A percentile compares a stretch with the other conserved stretches of the same genome.
phyloP scores from a whole-genome alignment of 345 rosid species.

The Eucalyptus sp. region DNA sequence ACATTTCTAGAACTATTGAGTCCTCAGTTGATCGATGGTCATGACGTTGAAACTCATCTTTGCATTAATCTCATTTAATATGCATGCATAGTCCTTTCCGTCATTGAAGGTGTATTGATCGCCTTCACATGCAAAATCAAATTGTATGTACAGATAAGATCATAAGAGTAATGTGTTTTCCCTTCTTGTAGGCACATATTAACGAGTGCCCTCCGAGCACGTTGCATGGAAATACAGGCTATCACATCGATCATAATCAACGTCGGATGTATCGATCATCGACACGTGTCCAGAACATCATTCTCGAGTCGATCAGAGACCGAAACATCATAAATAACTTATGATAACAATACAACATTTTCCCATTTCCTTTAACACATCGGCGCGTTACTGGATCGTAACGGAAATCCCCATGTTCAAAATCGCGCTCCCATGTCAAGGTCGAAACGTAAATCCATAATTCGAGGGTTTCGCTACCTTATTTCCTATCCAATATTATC shows the following conservation, averaged over 20 bases:
- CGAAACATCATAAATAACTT: neutral
- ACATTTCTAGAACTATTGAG: neutral
- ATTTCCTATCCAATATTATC: neutral
- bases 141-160: neutral
- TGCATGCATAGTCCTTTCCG: neutral
- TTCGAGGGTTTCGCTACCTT: neutral
- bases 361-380: neutral
- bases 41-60: neutral
- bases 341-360: neutral
- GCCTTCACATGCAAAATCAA: neutral
- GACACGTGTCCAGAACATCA: no score
- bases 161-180: neutral
- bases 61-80: neutral
- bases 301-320: neutral
- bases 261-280: neutral
- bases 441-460: neutral
- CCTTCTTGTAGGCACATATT: neutral
- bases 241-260: neutral
- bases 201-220: neutral
- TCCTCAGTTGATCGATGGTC: neutral
- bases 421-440: accelerated
- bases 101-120: neutral
- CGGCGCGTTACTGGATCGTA: accelerated
- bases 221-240: neutral
- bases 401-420: neutral